Percentiles rank a stretch among this genome's conserved stretches.
These are phyloP conservation scores for Oidiodendron maius DNA, from an alignment of 495 filamentous ascomycete genomes.

Conservation along the genomic window DNA sequence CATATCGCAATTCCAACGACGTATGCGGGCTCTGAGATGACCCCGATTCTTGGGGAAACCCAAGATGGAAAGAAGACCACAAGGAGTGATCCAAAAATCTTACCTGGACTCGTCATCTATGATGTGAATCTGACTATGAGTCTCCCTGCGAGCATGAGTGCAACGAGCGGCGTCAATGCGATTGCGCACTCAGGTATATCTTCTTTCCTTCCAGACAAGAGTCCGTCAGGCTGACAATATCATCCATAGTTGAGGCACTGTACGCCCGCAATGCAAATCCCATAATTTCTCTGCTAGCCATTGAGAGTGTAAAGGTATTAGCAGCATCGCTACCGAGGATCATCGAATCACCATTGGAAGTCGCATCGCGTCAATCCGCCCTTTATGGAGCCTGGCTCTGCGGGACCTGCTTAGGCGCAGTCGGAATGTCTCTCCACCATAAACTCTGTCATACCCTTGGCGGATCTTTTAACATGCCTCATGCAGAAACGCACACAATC, in stretches of 20 bases:
- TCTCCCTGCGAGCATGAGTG: slow-evolving; percentile 51
- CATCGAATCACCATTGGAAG: slow-evolving; percentile 39
- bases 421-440: slow-evolving; percentile 67
- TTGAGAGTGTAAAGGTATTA: slow-evolving; percentile 50
- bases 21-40: slow-evolving; percentile 67
- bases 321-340: slow-evolving; percentile 52
- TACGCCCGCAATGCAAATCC: slow-evolving; percentile 60
- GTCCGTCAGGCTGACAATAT: not conserved
- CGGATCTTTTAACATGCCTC: slow-evolving; percentile 63
- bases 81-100: slow-evolving; percentile 56
- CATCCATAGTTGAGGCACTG: slow-evolving; percentile 52
- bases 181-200: slow-evolving; percentile 58
- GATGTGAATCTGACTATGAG: slow-evolving; percentile 65
- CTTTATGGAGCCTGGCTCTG: slow-evolving; percentile 67
- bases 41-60: slow-evolving; percentile 63
- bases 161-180: slow-evolving; percentile 63
- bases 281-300: slow-evolving; percentile 50
- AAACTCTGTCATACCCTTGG: slow-evolving; percentile 67
- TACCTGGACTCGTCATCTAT: slow-evolving; percentile 62
- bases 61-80: slow-evolving; percentile 59
- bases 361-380: slow-evolving; percentile 47
- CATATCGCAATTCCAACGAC: slow-evolving; percentile 66
- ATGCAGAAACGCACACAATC: slow-evolving; percentile 65
- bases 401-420: slow-evolving; percentile 54
- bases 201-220: not conserved